Evolutionary conservation across 2,329 filamentous ascomycete genomes (phyloP), one percentile per base, ranked within the genome.

Genomic region (Claviceps capensis): DNA sequence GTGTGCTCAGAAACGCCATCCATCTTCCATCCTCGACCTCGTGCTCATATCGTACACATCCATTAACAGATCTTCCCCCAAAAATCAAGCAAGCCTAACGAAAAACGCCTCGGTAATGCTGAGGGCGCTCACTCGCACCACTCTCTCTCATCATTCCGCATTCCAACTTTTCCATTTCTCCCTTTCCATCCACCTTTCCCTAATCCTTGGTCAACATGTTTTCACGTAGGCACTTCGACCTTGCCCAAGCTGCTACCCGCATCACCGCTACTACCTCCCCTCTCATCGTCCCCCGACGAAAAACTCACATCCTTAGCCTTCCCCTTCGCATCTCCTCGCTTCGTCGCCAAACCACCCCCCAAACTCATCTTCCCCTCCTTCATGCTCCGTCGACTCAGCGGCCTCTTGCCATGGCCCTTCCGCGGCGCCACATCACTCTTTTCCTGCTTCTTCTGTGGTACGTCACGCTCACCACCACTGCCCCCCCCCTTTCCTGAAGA

Each of bases 271-370:
- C 55, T 42, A 11, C 40, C 17, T 8, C 8, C 65, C 41, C 66
- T 66, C 17, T 67, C 67, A 14, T 68, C 67, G 16, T 68, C 67
- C 13, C 64, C 65, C 41, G 65, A 66, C 26, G 64, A 65, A 36
- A 64, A 65, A 11, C 62, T 64, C 11, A 72, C 61, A 49, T 70
- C 70, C 58, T 76, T 78, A 1, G 71, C 75, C 58, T 79, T 79
- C 1, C 69, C 69, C 60, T 72, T 74, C 11, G 47, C 54, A 41
- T 61, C 63, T 48, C 60, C 63, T 48, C 61, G 63, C 55, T 62
- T 65, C 47, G 51, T 37, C 14, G 49, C 26, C 17, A 58, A 17
- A 1, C 61, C 59, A n/a, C 61, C 59, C 9, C 8, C 30, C 30
- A 34, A 34, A 11, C 30, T 11, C n/a, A 62, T 56, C 54, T 65